Conservation (phyloP, 192 early-diverging fungal genomes). For the Coemansia sp. region DNA sequence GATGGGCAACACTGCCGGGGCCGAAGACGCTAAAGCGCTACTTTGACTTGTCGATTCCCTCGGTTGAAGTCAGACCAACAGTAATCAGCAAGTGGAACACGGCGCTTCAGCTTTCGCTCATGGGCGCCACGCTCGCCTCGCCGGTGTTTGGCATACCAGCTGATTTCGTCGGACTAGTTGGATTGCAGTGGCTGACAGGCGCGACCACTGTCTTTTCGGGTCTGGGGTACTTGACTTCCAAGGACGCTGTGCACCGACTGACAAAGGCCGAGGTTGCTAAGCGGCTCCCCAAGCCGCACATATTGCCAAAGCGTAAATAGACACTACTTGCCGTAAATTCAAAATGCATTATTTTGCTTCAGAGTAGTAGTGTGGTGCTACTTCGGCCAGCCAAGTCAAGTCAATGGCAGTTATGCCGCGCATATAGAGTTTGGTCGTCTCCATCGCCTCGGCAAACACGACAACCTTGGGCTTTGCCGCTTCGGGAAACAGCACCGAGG, state of each 20-base stretch:
- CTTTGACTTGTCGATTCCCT: slow-evolving; percentile 89
- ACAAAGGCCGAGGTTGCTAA: slow-evolving; percentile 55
- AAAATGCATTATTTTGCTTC: slow-evolving; percentile 8
- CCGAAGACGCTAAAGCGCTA: slow-evolving; percentile 86
- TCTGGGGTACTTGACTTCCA: slow-evolving; percentile 71
- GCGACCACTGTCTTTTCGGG: slow-evolving; percentile 85
- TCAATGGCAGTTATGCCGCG: slow-evolving; percentile 85
- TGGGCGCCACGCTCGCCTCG: slow-evolving; percentile 74
- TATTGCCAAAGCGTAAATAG: slow-evolving; percentile 35
- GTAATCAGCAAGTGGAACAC: slow-evolving; percentile 92
- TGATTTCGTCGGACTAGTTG: slow-evolving; percentile 58
- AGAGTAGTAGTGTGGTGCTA: slow-evolving; percentile 79
- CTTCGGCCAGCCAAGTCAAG: slow-evolving; percentile 70
- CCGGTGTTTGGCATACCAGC: slow-evolving; percentile 71
- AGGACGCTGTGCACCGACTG: slow-evolving; percentile 74
- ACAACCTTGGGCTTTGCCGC: slow-evolving; percentile 81
- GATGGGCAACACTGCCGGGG: slow-evolving; percentile 84
- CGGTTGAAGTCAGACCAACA: slow-evolving; percentile 90
- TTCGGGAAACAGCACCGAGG: slow-evolving; percentile 65
- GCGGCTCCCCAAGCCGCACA: slow-evolving; percentile 44
- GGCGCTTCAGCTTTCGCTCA: slow-evolving; percentile 79
- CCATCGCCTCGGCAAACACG: slow-evolving; percentile 87
- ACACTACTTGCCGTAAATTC: background rate
- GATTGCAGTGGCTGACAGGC: slow-evolving; percentile 63
- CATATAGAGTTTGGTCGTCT: slow-evolving; percentile 85